Base-by-base conservation (phyloP, 2,329 filamentous ascomycete genomes). In the Xylariales sp. region DNA sequence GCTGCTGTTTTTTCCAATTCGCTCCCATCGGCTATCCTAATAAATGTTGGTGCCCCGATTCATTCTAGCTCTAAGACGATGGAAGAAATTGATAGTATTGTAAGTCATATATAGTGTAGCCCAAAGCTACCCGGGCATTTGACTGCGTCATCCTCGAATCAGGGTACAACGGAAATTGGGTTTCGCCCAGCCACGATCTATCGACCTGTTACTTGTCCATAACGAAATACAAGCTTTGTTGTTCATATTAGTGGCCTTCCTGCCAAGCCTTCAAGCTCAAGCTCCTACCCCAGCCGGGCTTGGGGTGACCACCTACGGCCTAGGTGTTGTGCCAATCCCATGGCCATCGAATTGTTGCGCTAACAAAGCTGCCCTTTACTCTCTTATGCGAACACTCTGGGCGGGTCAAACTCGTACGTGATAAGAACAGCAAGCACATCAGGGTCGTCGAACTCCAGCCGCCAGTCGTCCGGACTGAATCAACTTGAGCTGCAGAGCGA, bases 71-170 rank as follows among this genome's bases (percentile, higher is more conserved):
- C n/a, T n/a, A n/a, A n/a, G n/a, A n/a, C n/a, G n/a, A n/a, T n/a
- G n/a, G n/a, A n/a, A n/a, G n/a, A n/a, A n/a, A n/a, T n/a, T n/a
- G n/a, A n/a, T n/a, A n/a, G n/a, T n/a, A n/a, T n/a, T 18, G 4
- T 3, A 5, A 11, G 42, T 3, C 28, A 40, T 10, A 40, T 15
- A 7, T 22, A 67, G 64, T 9, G 61, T 69, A 40, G 59, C 54
- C 4, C 36, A 49, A 4, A 43, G 43, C 1, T 64, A 75, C 51
- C 72, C 76, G 0, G 59, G 68, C 20, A 67, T n/a, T 82, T 20
- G 76, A 80, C 58, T 70, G 69, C 48, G 53, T 83, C 19, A 57
- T 82, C 41, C 59, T 82, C 38, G 81, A 80, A 53, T 71, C 77
- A 0, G 77, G 76, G 64, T 76, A 22, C 76, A 82, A 53, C 61